Evolutionary conservation across 2,329 filamentous ascomycete species (phyloP).

Genomic region (Trichoderma simmonsii): DNA sequence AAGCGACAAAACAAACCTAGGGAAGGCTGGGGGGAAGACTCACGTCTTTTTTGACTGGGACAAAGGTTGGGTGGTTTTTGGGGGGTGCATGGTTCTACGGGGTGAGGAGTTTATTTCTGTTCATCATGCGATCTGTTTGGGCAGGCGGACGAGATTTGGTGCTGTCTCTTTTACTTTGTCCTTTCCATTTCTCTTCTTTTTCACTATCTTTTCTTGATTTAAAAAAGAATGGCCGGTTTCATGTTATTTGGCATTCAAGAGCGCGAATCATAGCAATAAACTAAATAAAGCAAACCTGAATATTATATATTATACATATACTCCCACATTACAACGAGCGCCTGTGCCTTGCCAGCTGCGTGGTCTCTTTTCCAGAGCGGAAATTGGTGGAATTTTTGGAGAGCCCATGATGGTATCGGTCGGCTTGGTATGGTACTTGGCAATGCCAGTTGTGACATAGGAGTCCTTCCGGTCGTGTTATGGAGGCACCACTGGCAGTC

Average conservation of each 20-base stretch:
- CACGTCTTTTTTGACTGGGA: neutral
- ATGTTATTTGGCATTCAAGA: neutral
- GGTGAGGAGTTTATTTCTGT: neutral
- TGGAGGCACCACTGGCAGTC: neutral
- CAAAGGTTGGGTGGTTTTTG: neutral
- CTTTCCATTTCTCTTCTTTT: neutral
- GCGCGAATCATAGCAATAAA: conserved; percentile 2
- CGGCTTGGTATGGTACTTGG: neutral
- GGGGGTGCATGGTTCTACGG: neutral
- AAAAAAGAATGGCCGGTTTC: neutral
- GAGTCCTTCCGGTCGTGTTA: neutral
- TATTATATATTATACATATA: neutral
- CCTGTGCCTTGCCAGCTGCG: neutral
- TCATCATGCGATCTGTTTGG: neutral
- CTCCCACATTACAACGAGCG: neutral
- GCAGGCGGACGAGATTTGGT: neutral
- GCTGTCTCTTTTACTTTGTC: neutral
- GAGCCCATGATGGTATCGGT: neutral
- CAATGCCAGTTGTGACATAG: neutral
- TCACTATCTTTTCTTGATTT: neutral
- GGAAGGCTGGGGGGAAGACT: neutral
- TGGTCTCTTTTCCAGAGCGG: neutral
- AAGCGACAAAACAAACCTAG: neutral
- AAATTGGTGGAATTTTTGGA: neutral
- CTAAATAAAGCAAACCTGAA: neutral